These are phyloP conservation scores for Cyclocybe cylindracea DNA, from an alignment of 768 basidiomycete genomes.

Conservation along the genomic window DNA sequence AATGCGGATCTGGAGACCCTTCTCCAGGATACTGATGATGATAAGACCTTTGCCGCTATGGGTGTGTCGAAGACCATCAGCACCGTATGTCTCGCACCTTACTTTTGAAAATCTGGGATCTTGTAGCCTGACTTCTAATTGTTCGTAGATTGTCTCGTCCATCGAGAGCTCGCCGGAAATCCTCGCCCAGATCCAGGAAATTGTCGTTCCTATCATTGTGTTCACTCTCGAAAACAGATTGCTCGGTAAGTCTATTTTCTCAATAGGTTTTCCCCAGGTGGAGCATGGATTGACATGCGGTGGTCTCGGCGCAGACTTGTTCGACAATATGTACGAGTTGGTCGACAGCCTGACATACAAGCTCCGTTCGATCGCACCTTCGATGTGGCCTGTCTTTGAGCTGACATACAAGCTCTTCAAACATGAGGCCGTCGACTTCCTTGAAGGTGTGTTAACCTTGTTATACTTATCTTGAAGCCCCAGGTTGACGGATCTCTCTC, in stretches of 20 bases:
- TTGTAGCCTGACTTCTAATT: neutral
- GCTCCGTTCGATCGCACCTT: slow-evolving; percentile 69
- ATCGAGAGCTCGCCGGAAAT: slow-evolving; percentile 76
- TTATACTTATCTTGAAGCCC: slow-evolving; percentile 1
- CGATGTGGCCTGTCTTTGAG: slow-evolving; percentile 89
- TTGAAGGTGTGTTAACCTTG: slow-evolving; percentile 61
- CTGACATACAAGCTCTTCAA: slow-evolving; percentile 83
- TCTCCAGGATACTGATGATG: slow-evolving; percentile 64
- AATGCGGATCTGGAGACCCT: slow-evolving; percentile 58
- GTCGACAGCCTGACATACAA: slow-evolving; percentile 86
- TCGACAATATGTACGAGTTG: slow-evolving; percentile 86
- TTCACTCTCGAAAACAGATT: slow-evolving; percentile 78
- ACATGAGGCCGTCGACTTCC: slow-evolving; percentile 79
- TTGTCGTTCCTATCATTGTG: slow-evolving; percentile 74
- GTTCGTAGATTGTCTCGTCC: slow-evolving; percentile 64
- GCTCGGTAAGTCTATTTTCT: slow-evolving; percentile 52
- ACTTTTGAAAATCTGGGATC: neutral
- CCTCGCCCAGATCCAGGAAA: slow-evolving; percentile 76
- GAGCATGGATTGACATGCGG: neutral
- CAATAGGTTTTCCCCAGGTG: neutral
- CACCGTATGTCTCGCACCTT: slow-evolving; percentile 50
- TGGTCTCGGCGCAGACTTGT: slow-evolving; percentile 55
- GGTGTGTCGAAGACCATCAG: slow-evolving; percentile 83
- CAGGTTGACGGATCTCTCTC: slow-evolving; percentile 3
- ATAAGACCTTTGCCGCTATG: slow-evolving; percentile 88